phyloP scores from a whole-genome alignment of 331 rosid species.

The Cucumis variabilis region DNA sequence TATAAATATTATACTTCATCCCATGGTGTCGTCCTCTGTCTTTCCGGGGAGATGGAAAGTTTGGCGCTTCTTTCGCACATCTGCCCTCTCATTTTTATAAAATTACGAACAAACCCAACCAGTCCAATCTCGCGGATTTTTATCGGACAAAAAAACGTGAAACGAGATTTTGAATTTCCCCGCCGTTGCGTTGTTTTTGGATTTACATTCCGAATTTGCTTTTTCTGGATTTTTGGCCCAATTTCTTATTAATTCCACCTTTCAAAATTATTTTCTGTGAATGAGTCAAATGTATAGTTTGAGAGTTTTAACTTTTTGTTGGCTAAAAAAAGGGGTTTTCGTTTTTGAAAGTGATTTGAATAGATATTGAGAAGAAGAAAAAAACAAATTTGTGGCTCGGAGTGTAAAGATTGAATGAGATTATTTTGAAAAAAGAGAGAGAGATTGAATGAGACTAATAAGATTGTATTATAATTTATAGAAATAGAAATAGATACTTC shows the following conservation, averaged over 20 bases:
- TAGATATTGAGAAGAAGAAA: no score
- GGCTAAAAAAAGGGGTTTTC: no score
- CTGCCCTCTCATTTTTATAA: slow-evolving; percentile 38
- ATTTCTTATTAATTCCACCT: not conserved
- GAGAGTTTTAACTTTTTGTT: not conserved
- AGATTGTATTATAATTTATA: no score
- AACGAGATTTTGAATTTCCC: not conserved
- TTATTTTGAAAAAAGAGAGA: no score
- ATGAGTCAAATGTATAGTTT: not conserved
- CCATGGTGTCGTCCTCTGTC: slow-evolving; percentile 23
- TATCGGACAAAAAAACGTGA: not conserved
- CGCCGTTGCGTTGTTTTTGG: no score
- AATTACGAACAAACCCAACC: slow-evolving; percentile 35
- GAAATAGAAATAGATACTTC: no score
- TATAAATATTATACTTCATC: not conserved
- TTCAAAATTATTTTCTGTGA: not conserved
- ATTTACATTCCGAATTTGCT: not conserved
- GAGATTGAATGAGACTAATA: no score
- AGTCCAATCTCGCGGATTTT: not conserved
- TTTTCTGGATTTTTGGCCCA: slow-evolving; percentile 2
- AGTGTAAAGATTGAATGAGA: no score
- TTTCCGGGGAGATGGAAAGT: slow-evolving; percentile 33
- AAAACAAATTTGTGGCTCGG: no score
- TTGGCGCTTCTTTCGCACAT: slow-evolving; percentile 48
- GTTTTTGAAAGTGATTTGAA: not conserved